Conservation (phyloP, 139 green algal genomes). For the Chlamydomonas schloesseri region DNA sequence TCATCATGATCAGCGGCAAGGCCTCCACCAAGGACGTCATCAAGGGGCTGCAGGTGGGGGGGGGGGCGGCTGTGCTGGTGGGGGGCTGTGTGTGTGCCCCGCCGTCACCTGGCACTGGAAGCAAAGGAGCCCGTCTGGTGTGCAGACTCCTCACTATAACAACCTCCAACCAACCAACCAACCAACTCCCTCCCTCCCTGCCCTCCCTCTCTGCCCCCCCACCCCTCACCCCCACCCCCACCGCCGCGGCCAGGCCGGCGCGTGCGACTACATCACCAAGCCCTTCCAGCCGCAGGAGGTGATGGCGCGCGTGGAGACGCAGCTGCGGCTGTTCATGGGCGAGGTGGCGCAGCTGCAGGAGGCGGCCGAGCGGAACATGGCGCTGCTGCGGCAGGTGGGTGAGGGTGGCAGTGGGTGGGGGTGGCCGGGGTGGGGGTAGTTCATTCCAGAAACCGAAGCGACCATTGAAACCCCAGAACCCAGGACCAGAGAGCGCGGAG, state of each 20-base stretch:
- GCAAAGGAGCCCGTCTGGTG: too few species aligned
- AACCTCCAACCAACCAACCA: too few species aligned
- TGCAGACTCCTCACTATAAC: too few species aligned
- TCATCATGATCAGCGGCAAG: constrained; percentile 66
- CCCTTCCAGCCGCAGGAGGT: constrained; percentile 58
- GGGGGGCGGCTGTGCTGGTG: background rate
- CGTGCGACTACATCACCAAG: constrained; percentile 64
- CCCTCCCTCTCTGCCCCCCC: too few species aligned
- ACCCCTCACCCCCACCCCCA: background rate
- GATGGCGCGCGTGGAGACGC: constrained; percentile 61
- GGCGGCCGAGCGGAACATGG: constrained; percentile 53
- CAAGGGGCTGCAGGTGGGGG: constrained; percentile 52
- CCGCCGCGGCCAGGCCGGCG: constrained; percentile 30
- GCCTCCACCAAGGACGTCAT: constrained; percentile 57
- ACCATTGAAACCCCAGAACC: too few species aligned
- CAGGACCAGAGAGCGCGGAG: too few species aligned
- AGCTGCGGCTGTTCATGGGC: constrained; percentile 62
- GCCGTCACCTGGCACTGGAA: too few species aligned
- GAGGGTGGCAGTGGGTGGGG: too few species aligned
- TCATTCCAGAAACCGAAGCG: too few species aligned
- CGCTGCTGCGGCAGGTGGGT: constrained; percentile 48
- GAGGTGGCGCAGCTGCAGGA: constrained; percentile 62
- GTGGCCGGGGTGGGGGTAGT: background rate
- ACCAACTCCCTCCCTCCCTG: too few species aligned
- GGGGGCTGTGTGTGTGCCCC: too few species aligned